Conservation (phyloP, 2,329 filamentous ascomycete genomes). For the Monosporascus sp. region DNA sequence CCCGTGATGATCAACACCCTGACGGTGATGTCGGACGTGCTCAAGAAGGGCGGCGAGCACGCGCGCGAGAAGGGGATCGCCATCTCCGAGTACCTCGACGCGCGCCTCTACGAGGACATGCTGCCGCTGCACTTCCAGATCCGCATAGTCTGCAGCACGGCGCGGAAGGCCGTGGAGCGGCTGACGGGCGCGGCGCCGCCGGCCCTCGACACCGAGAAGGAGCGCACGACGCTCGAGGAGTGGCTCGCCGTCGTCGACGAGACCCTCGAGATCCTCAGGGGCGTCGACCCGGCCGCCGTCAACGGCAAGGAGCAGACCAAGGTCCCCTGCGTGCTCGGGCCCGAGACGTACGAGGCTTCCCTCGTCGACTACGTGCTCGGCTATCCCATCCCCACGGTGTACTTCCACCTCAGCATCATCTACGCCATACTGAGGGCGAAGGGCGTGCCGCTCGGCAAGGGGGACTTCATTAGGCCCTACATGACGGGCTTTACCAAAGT, state of each 20-base stretch:
- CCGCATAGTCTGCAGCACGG: conserved; percentile 13
- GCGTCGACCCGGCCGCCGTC: conserved; percentile 25
- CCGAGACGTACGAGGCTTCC: conserved; percentile 18
- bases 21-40: conserved; percentile 26
- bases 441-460: conserved; percentile 57
- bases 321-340: conserved; percentile 26
- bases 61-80: conserved; percentile 21
- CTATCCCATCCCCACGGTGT: conserved; percentile 54
- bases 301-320: conserved; percentile 27
- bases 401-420: conserved; percentile 55
- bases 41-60: conserved; percentile 31
- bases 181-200: conserved; percentile 27
- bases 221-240: conserved; percentile 29
- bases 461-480: conserved; percentile 33
- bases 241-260: conserved; percentile 28
- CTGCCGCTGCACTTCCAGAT: conserved; percentile 37
- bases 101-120: conserved; percentile 37
- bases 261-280: conserved; percentile 21
- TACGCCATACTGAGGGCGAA: conserved; percentile 57
- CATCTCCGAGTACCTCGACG: conserved; percentile 20
- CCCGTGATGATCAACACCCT: conserved; percentile 26
- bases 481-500: background rate
- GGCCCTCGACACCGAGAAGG: conserved; percentile 18
- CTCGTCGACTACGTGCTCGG: conserved; percentile 37
- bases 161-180: conserved; percentile 26